These are phyloP conservation scores for Leonotis leonurus DNA, from an alignment of 257 asterid species.

Conservation along the genomic window DNA sequence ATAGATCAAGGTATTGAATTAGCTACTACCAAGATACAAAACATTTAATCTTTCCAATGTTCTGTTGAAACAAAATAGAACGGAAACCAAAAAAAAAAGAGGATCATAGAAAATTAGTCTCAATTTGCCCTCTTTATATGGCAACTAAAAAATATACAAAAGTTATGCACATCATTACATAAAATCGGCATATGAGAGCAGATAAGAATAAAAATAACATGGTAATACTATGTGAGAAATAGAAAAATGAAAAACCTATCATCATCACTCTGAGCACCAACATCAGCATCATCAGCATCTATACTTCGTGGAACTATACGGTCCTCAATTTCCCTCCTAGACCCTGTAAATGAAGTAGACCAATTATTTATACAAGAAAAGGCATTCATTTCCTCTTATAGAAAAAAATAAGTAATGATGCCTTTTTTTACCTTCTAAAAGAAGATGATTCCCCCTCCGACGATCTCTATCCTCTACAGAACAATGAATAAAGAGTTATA, in stretches of 20 bases:
- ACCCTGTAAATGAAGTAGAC: constrained; percentile 34
- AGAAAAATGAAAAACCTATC: constrained; percentile 43
- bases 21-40: background rate
- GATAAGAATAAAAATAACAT: background rate
- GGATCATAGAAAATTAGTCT: background rate
- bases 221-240: background rate
- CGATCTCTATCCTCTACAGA: constrained; percentile 85
- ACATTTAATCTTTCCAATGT: background rate
- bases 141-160: background rate
- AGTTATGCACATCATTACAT: background rate
- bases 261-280: constrained; percentile 46
- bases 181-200: background rate
- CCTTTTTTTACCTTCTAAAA: constrained; percentile 68
- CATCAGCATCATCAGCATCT: constrained; percentile 87
- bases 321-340: constrained; percentile 68
- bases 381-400: background rate
- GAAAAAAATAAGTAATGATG: background rate
- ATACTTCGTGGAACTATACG: constrained; percentile 67
- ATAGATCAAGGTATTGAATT: background rate
- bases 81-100: background rate
- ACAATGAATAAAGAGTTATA: background rate
- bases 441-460: constrained; percentile 70
- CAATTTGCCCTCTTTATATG: background rate
- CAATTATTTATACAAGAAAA: background rate
- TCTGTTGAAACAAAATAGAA: background rate